Evolutionary conservation across 2,329 filamentous ascomycete species (phyloP), one percentile per base, ranked within the genome.

Genomic region (Dactylellina cionopaga): DNA sequence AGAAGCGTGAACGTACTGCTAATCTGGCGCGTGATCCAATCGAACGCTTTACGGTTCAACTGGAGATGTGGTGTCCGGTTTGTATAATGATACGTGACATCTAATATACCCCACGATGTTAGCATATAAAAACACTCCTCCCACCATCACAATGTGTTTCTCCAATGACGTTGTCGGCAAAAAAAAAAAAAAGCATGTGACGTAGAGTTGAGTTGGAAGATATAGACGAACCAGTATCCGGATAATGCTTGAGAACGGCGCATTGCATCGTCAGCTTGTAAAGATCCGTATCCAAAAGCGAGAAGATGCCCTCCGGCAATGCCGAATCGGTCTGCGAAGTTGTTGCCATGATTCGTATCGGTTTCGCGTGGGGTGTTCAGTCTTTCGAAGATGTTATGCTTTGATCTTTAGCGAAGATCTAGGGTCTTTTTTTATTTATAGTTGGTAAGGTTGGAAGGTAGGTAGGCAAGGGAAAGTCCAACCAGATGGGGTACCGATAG

Each of bases 181-280:
- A n/a, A n/a, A n/a, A n/a, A n/a, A n/a, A n/a, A n/a, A n/a, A n/a
- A n/a, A n/a, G n/a, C n/a, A n/a, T n/a, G n/a, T n/a, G n/a, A n/a
- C n/a, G n/a, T n/a, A 39, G 22, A 25, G 22, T 24, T 17, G 41
- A 11, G 31, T 49, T 27, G 39, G 31, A 17, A 15, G 33, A 37
- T 25, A 3, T 19, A n/a, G 29, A 35, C 41, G 79, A 81, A 78
- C 76, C 52, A 11, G 66, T 71, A n/a, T 93, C 85, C 31, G 90
- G 90, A 81, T 96, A 98, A 83, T 93, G 96, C 81, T 96, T 96
- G 76, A 96, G 86, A 75, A 98, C 90, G 74, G 92, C 92, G 79
- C 91, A 96, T 89, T 99, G 95, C 95, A 99, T 99, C 17, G 95
- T 99, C 81, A 99, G 82, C 82, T 99, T 99, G 86, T 97, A 99